Evolutionary conservation across 345 rosid species (phyloP).

Genomic region (Raphanus raphanistrum): DNA sequence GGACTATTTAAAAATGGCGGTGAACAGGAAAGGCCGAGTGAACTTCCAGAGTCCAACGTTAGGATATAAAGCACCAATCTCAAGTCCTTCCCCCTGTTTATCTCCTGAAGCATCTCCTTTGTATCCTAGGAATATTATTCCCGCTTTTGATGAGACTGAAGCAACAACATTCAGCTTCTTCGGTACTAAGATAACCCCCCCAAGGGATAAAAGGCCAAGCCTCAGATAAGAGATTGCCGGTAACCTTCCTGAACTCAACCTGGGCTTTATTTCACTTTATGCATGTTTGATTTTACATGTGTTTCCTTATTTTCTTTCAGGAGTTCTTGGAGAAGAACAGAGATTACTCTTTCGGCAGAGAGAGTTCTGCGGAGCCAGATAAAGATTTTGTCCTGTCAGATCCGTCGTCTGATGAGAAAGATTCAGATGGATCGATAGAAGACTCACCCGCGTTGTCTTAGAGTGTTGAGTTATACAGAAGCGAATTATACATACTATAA

Average conservation of each 20-base stretch:
- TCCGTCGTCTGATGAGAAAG: conserved; percentile 43
- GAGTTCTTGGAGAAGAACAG: conserved; percentile 44
- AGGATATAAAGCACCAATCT: conserved; percentile 46
- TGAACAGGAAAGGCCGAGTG: conserved; percentile 40
- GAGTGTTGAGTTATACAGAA: too few relatives aligned
- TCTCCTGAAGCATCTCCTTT: conserved; percentile 46
- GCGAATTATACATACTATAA: too few relatives aligned
- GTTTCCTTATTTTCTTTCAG: conserved; percentile 58
- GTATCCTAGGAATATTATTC: conserved; percentile 43
- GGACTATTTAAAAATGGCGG: conserved; percentile 39
- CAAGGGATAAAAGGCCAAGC: conserved; percentile 39
- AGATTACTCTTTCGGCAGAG: conserved; percentile 44
- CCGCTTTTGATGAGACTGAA: conserved; percentile 38
- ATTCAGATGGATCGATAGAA: conserved; percentile 42
- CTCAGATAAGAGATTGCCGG: conserved; percentile 45
- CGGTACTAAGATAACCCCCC: conserved; percentile 42
- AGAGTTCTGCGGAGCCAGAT: too few relatives aligned
- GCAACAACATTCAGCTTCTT: conserved; percentile 38
- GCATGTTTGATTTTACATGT: conserved; percentile 26
- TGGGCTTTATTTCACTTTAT: conserved; percentile 10
- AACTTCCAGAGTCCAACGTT: conserved; percentile 67
- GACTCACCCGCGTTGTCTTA: conserved; percentile 42
- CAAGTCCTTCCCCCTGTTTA: conserved; percentile 46
- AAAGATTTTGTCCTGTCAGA: conserved; percentile 45
- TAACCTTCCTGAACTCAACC: conserved; percentile 49